Base-by-base conservation (phyloP, 2,329 filamentous ascomycete genomes). In the Pseudocercospora macadamiae region DNA sequence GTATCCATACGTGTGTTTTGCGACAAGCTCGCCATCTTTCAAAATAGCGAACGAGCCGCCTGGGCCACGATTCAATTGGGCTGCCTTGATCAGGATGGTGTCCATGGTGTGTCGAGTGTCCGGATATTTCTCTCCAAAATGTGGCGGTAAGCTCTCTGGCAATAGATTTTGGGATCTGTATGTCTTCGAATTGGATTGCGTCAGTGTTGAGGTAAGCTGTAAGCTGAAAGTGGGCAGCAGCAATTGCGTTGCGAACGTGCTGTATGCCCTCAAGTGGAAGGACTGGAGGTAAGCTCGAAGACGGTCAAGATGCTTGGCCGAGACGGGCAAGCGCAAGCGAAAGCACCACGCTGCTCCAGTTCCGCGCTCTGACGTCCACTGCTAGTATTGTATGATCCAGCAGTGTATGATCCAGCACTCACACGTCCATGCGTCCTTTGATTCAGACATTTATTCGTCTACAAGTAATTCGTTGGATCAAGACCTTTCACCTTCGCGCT, bases 1-100 rank as follows among this genome's bases (percentile, higher is more conserved):
- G 52, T 74, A 80, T 32, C 78, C 78, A 76, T 77, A 80, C 36
- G 71, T 67, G 3, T 72, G 72, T 47, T 76, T 67, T 19, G 70
- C 73, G 34, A 76, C 58, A 21, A 78, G 61, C 37, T 78, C 61
- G 61, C 78, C 78, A 73, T 80, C 69, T 59, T 77, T 72, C 18
- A 80, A 45, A 10, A 80, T 69, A 0, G 77, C 78, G 8, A 76
- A 61, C 1, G 74, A 75, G 51, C 77, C 78, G 9, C 78, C 78
- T 3, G 78, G 76, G 8, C 77, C 77, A 19, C 75, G 70, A 21
- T 32, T 28, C n/a, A 28, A 21, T n/a, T 49, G 25, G 1, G 25
- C 45, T 9, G 26, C 26, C 16, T 32, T 28, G 4, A n/a, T 12
- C 8, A 49, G 3, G 1, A 49, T 19, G 16, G 45, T n/a, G 30